Evolutionary conservation across 2,329 filamentous ascomycete genomes (phyloP), one percentile per base, ranked within the genome.

Genomic region (Ilyonectria destructans): DNA sequence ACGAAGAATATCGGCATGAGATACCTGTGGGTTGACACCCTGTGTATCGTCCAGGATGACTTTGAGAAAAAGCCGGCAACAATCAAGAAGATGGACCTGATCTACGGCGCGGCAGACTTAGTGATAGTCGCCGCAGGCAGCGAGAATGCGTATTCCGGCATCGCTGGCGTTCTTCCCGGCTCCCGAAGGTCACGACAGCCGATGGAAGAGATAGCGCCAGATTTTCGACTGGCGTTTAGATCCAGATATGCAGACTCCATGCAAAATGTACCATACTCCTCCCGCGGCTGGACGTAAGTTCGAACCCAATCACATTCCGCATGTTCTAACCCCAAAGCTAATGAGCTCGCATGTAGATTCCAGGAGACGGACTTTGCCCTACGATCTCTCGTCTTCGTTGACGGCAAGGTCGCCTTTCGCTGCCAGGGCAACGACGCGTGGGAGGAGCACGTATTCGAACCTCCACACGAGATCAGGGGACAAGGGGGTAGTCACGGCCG

Each of bases 21-120:
- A 3, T 69, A 64, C 5, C 54, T 69, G 4, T 69, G 67, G 67
- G 68, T 67, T 4, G 64, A 69, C 29, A 68, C 67, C 2, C 19
- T 69, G 1, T 69, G 64, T 6, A 69, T 69, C n/a, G n/a, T 68
- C 3, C 67, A 69, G 15, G 65, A 66, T 2, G 45, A 54, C 19
- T 23, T 19, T 2, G 43, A 46, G 12, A 46, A n/a, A 19, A 46
- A 46, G 7, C 4, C 43, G 9, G 43, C 12, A 12, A 46, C 43
- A 9, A 46, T 46, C 43, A 46, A 46, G 19, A 46, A 46, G 43
- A 46, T 46, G 43, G 43, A 46, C 12, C 43, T 46, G 4, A 19
- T 46, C 8, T 46, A 46, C 19, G 21, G 43, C 9, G 43, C 43
- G 9, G 43, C 43, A 19, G 21, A 21, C 19, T 19, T 46, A 9